Base-by-base conservation (phyloP, 345 rosid species). In the Orychophragmus violaceus region DNA sequence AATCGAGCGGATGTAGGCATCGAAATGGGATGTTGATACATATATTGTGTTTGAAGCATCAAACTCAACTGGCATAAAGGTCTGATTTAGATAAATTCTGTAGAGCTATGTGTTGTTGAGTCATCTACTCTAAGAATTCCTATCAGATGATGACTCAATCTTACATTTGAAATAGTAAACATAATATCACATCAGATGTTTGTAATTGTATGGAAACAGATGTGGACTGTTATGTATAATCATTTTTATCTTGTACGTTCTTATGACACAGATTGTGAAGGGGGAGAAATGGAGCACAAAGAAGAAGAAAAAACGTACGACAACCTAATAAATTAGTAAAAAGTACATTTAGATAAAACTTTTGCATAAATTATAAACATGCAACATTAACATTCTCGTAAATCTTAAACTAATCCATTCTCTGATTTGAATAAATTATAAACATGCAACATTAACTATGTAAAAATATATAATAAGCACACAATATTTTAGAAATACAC, bases 1-100 rank as follows among this genome's bases (percentile, higher is more conserved):
- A 86, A 76, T 81, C 87, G 80, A 84, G 94, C 95, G 41, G 80
- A 52, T 46, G 64, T 90, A 30, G 82, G 35, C 68, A 56, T 76
- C 29, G 98, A 93, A 74, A 88, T 97, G 98, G 98, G 69, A 85
- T 86, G 76, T 78, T 93, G 92, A 93, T 55, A 93, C 95, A 5
- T 93, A 86, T 69, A 68, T 93, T 59, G 77, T 93, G 66, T 93
- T 90, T 79, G 98, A 88, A 77, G 92, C 98, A 37, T 79, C 86
- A 33, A 88, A 75, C 69, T 50, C 90, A 29, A 93, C 85, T 72
- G 98, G 98, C 78, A 93, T 93, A 71, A 90, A 88, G 98, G 97
- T 93, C 49, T 56, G 62, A 4, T 62, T 69, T 72, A 24, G 23
- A 29, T 66, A 19, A 25, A 28, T 41, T 32, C 35, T 52, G 21